Conservation (phyloP, 2,329 filamentous ascomycete genomes). For the Pseudogymnoascus sp. region DNA sequence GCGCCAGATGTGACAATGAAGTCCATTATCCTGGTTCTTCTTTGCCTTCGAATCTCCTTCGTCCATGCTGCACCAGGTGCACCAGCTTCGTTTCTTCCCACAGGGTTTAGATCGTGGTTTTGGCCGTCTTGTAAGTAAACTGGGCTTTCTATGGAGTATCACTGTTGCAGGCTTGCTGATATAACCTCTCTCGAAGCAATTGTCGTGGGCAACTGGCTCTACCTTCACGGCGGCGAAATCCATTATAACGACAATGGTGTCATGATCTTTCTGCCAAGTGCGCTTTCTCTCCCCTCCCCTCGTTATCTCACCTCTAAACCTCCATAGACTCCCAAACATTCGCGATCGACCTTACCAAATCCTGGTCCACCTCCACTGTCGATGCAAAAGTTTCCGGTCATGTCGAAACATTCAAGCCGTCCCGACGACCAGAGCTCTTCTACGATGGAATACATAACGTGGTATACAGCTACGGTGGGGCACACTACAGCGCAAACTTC, state of each 20-base stretch:
- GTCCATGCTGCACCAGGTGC: not conserved
- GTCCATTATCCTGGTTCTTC: not conserved
- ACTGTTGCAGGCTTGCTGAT: not conserved
- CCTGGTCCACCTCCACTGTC: slow-evolving; percentile 9
- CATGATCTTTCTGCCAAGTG: not conserved
- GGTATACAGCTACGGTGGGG: slow-evolving; percentile 11
- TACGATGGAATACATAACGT: slow-evolving; percentile 10
- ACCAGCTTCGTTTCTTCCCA: not conserved
- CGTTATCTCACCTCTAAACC: not conserved
- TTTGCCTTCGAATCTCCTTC: not conserved
- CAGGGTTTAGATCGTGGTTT: not conserved
- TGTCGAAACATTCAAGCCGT: not conserved
- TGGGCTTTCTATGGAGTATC: not conserved
- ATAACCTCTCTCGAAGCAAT: slow-evolving; percentile 9
- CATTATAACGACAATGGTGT: not conserved
- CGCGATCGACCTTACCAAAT: slow-evolving; percentile 11
- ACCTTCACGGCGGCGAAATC: slow-evolving; percentile 17
- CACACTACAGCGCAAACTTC: slow-evolving; percentile 9
- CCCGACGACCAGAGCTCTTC: slow-evolving; percentile 10
- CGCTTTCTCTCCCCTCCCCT: not conserved
- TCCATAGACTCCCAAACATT: slow-evolving; percentile 9
- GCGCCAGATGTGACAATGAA: not conserved
- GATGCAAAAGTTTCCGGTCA: not conserved
- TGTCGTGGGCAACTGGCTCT: slow-evolving; percentile 16
- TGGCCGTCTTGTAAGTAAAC: not conserved